Evolutionary conservation across 73 alveolate genomes (phyloP), one percentile per base, ranked within the genome.

Genomic region (Paramecium pentaurelia): DNA sequence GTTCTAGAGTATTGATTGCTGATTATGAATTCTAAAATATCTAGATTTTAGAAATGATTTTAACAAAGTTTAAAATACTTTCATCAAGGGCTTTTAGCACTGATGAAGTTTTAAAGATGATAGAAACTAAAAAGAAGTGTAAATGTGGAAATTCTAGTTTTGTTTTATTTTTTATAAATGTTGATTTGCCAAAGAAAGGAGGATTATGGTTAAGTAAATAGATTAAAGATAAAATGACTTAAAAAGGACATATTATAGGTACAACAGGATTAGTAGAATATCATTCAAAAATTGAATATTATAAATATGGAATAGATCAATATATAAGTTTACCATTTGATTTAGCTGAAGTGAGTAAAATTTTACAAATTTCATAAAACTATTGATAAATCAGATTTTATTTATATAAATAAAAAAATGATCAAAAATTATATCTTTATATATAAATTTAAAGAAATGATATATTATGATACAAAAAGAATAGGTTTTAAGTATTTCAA

Each of bases 291-390:
- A 32, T 80, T 8, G 91, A 80, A 80, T 80, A 6, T 42, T 80
- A 80, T 80, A 42, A 44, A n/a, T 20, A 80, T 80, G 91, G 91
- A 45, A 49, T 80, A 45, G 91, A 80, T 80, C 27, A 80, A 80
- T 80, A 80, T 45, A 42, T 80, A 9, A 80, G 91, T 80, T 47
- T 80, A 49, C 91, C 91, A 8, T 80, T 32, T 25, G 91, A 80
- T 80, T 27, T 80, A 44, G 32, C 25, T 4, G 91, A 80, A 27
- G 91, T 80, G 14, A 49, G 51, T 42, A 64, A 64, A 64, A 64
- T 64, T 32, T 28, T 64, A 64, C 9, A 64, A 64, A 64, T 64
- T 25, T 64, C 84, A 11, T 42, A 64, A 64, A 12, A 64, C 42
- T 64, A 64, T 25, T 64, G 84, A 64, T 34, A 40, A 40, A 34